Evolutionary conservation across 306 rosid species (phyloP).

Genomic region (Potentilla sterilis): DNA sequence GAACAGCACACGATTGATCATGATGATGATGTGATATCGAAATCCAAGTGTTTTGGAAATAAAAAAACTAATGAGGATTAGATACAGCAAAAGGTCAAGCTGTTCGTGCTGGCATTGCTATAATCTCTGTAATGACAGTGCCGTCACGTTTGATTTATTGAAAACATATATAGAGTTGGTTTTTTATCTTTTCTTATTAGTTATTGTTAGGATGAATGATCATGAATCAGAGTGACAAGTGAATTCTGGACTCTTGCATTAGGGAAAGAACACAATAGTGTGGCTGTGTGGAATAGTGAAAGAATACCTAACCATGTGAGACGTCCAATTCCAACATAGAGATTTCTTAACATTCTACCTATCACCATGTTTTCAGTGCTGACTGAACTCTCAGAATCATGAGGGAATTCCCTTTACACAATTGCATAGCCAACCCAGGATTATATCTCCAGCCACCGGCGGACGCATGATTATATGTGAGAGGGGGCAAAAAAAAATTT

Average conservation of each 20-base stretch:
- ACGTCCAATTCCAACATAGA: neutral
- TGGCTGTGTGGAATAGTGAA: too few species aligned
- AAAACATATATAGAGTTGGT: neutral
- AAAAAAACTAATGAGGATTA: neutral
- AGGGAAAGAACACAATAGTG: neutral
- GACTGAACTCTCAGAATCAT: neutral
- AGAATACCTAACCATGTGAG: neutral
- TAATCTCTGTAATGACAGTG: slow-evolving; percentile 7
- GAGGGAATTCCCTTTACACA: neutral
- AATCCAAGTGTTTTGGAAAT: neutral
- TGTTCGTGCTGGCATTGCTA: neutral
- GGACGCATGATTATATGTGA: too few species aligned
- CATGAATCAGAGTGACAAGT: neutral
- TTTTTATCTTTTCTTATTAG: neutral
- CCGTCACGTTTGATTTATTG: slow-evolving; percentile 3
- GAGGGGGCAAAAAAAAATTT: too few species aligned
- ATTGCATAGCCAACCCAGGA: neutral
- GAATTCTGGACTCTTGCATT: neutral
- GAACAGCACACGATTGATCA: slow-evolving; percentile 6
- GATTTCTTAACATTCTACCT: neutral
- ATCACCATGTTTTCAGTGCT: neutral
- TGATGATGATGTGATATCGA: neutral
- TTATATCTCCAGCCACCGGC: neutral
- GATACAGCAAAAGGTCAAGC: neutral
- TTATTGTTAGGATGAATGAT: too few species aligned